Evolutionary conservation across 805 yeast genomes (phyloP), one percentile per base, ranked within the genome.

Genomic region (Grigorovia humatica): DNA sequence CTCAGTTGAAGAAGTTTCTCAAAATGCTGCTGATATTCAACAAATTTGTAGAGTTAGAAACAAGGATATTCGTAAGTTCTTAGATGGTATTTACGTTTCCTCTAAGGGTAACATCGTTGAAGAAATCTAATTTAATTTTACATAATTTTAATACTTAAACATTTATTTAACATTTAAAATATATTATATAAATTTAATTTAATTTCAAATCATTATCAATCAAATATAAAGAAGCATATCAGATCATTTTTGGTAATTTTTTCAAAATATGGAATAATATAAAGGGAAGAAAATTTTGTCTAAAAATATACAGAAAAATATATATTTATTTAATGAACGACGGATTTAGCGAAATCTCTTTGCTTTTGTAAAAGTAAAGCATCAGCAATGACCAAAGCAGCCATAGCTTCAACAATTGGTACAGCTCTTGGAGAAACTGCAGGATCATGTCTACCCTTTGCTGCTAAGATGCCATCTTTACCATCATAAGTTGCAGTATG

Each of bases 41-140:
- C 98, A 91, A 81, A 82, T 82, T 75, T 89, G 97, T 82, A 83
- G 95, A 76, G 98, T 89, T 73, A 87, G 96, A 82, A 91, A 91
- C 93, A 93, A 93, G 91, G 99, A 91, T 93, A 93, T 93, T 89
- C 88, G 98, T 80, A 93, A 93, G 83, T 93, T 93, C 83, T 86
- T 93, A 82, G 99, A 95, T 77, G 99, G 99, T 89, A 90, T 91
- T 80, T 91, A 91, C 76, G 99, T 91, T 69, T 90, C 97, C 63
- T 93, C 86, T 80, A 86, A 85, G 78, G 96, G 96, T 70, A 78
- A 79, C 73, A 80, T 91, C 71, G 85, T 76, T 59, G 86, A 83
- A 73, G 90, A 83, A 46, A 65, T 63, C 38, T 71, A 69, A 66
- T 32, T 43, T 27, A 43, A 27, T 15, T 19, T 15, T n/a, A 17